phyloP scores from a whole-genome alignment of 139 green algal species.

The Parachlorella kessleri region DNA sequence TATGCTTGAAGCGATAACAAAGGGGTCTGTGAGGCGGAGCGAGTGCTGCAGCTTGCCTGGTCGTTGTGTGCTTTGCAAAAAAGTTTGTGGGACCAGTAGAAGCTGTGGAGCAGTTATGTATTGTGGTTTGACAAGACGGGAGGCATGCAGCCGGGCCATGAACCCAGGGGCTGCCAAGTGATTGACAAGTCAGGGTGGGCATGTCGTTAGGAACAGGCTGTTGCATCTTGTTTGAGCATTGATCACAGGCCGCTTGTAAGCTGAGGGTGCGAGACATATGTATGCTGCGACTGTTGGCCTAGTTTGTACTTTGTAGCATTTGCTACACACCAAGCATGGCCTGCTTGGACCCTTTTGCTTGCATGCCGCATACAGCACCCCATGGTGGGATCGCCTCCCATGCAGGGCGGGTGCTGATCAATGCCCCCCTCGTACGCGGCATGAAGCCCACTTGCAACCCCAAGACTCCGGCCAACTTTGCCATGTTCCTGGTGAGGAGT shows the following conservation, averaged over 20 bases:
- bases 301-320: no score
- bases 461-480: conserved; percentile 31
- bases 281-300: no score
- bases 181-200: not conserved
- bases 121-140: no score
- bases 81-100: not conserved
- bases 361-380: not conserved
- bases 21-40: no score
- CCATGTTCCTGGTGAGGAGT: conserved; percentile 34
- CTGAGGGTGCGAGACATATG: no score
- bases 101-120: not conserved
- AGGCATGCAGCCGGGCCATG: no score
- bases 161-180: no score
- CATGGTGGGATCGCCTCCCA: no score
- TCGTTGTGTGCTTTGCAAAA: not conserved
- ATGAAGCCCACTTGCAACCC: conserved; percentile 38
- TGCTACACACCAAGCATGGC: not conserved
- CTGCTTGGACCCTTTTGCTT: not conserved
- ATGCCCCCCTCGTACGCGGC: conserved; percentile 15
- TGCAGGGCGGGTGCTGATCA: conserved; percentile 41
- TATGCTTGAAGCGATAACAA: no score
- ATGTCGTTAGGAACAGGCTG: not conserved
- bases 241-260: no score
- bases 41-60: no score
- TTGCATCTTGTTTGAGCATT: no score